Evolutionary conservation across 345 rosid species (phyloP).

Genomic region (Clausena lansium): DNA sequence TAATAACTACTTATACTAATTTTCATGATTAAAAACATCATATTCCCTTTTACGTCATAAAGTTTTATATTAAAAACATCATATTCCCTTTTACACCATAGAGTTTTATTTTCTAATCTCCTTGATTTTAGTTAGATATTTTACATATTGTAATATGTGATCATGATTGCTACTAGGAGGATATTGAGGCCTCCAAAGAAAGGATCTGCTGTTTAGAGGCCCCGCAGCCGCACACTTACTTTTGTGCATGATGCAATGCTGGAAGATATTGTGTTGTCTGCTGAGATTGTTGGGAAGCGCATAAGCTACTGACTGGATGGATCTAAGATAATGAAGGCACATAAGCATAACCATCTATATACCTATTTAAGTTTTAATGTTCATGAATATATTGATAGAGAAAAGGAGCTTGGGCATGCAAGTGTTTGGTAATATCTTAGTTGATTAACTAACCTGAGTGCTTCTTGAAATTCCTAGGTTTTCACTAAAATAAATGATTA

Average conservation of each 20-base stretch:
- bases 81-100: too few species aligned
- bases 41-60: too few species aligned
- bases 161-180: conserved; percentile 74
- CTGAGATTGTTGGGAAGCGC: conserved; percentile 92
- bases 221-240: conserved; percentile 82
- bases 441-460: not conserved
- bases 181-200: conserved; percentile 86
- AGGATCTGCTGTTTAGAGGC: conserved; percentile 86
- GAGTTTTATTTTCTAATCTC: not conserved
- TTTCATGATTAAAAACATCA: not conserved
- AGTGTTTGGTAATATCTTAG: not conserved
- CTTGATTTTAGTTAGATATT: conserved; percentile 3
- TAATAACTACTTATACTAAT: not conserved
- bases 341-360: not conserved
- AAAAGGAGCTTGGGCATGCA: not conserved
- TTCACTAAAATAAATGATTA: not conserved
- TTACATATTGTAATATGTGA: conserved; percentile 50
- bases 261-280: conserved; percentile 82
- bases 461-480: not conserved
- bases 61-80: not conserved
- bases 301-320: conserved; percentile 75
- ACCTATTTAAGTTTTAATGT: not conserved
- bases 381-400: not conserved
- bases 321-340: conserved; percentile 80
- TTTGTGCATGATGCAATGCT: conserved; percentile 80